Conservation (phyloP, 2,329 filamentous ascomycete species). For the Paecilomyces niveus region DNA sequence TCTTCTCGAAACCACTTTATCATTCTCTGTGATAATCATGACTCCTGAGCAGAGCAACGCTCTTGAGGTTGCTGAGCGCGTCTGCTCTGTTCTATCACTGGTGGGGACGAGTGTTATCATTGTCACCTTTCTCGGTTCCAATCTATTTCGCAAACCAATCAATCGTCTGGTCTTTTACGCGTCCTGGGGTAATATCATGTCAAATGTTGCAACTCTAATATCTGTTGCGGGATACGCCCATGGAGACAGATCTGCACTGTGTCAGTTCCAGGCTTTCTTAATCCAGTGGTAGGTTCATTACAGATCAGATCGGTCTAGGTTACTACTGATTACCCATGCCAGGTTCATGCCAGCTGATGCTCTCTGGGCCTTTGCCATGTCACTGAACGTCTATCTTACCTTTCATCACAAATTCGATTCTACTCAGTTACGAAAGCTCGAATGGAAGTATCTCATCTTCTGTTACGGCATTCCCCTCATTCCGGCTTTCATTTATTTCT, state of each 20-base stretch:
- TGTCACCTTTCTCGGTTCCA: constrained; percentile 60
- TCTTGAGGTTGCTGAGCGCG: constrained; percentile 60
- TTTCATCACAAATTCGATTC: constrained; percentile 70
- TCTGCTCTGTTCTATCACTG: constrained; percentile 64
- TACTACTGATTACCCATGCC: constrained; percentile 4
- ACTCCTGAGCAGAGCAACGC: constrained; percentile 26
- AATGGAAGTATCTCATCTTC: constrained; percentile 60
- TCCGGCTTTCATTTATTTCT: constrained; percentile 61
- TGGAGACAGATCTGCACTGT: constrained; percentile 50
- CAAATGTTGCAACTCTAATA: constrained; percentile 70
- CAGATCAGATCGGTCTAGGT: neutral
- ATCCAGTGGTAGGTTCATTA: constrained; percentile 66
- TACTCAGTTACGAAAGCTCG: constrained; percentile 56
- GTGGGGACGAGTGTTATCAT: constrained; percentile 66
- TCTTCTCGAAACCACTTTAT: neutral
- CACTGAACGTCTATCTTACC: constrained; percentile 73
- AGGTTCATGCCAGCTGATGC: constrained; percentile 75
- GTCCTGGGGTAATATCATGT: constrained; percentile 71
- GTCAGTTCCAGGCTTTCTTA: constrained; percentile 69
- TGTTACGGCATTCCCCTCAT: constrained; percentile 71
- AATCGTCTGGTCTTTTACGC: constrained; percentile 80
- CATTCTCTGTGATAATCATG: constrained; percentile 13
- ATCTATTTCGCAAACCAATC: constrained; percentile 74
- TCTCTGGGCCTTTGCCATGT: constrained; percentile 74
- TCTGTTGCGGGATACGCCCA: constrained; percentile 52